A percentile compares a stretch with the other conserved stretches of the same genome.
phyloP scores from a whole-genome alignment of 2,329 filamentous ascomycete species.

The Diaporthe humulicola region DNA sequence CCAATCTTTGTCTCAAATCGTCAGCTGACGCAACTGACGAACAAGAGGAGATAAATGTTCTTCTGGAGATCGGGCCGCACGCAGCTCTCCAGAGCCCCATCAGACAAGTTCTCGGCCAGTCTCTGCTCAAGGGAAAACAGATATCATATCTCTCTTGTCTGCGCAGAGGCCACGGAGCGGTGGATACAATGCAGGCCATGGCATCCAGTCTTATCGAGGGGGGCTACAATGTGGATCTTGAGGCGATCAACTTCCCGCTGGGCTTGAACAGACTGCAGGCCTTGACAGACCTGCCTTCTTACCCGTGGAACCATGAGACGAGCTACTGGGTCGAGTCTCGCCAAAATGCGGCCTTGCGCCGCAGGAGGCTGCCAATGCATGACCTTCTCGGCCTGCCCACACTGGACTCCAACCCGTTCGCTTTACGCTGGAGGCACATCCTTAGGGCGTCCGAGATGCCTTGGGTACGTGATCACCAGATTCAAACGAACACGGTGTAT shows the following conservation, averaged over 20 bases:
- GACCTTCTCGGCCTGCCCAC: slow-evolving; percentile 54
- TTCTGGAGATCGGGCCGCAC: not conserved
- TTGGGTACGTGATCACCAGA: slow-evolving; percentile 27
- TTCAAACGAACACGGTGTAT: not conserved
- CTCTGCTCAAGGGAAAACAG: too few relatives aligned
- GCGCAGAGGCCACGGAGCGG: slow-evolving; percentile 35
- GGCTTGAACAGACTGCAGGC: too few relatives aligned
- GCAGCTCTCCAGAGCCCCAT: too few relatives aligned
- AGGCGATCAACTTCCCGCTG: too few relatives aligned
- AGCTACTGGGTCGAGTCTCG: slow-evolving; percentile 55
- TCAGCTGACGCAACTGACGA: too few relatives aligned
- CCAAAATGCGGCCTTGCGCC: too few relatives aligned
- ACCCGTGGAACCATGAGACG: slow-evolving; percentile 61
- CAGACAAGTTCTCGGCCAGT: too few relatives aligned
- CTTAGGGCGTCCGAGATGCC: slow-evolving; percentile 42
- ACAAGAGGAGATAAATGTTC: not conserved
- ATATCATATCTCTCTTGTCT: slow-evolving; percentile 47
- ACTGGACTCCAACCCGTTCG: slow-evolving; percentile 46
- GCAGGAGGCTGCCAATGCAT: slow-evolving; percentile 52
- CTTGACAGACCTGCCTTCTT: too few relatives aligned
- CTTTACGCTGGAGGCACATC: slow-evolving; percentile 52
- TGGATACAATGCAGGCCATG: slow-evolving; percentile 27
- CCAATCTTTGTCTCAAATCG: too few relatives aligned
- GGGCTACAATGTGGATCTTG: too few relatives aligned
- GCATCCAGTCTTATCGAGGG: too few relatives aligned